These are phyloP conservation scores for Cyclotella atomus DNA, from an alignment of 108 stramenopile species.

Conservation along the genomic window DNA sequence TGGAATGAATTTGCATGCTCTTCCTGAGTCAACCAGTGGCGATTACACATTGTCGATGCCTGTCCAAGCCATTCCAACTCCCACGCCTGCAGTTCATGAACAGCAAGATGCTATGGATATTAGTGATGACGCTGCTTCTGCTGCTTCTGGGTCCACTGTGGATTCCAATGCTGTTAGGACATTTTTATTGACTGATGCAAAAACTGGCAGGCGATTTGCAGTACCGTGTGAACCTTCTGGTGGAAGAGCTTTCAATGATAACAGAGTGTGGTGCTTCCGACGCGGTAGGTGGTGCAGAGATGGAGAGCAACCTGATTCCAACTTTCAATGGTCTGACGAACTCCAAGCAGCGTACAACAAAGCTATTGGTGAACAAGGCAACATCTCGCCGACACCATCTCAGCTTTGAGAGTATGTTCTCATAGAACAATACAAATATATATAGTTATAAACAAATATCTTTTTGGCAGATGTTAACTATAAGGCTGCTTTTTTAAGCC, in stretches of 20 bases:
- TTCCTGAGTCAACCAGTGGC: slow-evolving; percentile 22
- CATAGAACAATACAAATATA: background rate
- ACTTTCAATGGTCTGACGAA: slow-evolving; percentile 86
- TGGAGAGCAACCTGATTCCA: slow-evolving; percentile 79
- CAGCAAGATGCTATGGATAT: slow-evolving; percentile 70
- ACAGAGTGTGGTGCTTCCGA: slow-evolving; percentile 86
- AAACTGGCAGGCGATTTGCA: slow-evolving; percentile 80
- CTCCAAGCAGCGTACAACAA: slow-evolving; percentile 77
- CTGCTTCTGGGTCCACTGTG: slow-evolving; percentile 5
- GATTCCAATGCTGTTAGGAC: slow-evolving; percentile 66
- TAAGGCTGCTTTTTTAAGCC: too few relatives aligned
- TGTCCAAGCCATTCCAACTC: too few relatives aligned
- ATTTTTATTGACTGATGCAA: slow-evolving; percentile 76
- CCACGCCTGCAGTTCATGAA: slow-evolving; percentile 46
- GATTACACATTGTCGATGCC: slow-evolving; percentile 2
- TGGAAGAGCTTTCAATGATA: slow-evolving; percentile 82
- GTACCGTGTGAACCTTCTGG: slow-evolving; percentile 87
- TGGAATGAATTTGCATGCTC: slow-evolving; percentile 49
- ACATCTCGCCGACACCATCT: slow-evolving; percentile 2
- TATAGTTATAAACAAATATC: too few relatives aligned
- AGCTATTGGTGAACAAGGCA: slow-evolving; percentile 52
- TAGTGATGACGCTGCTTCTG: slow-evolving; percentile 39
- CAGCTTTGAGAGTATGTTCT: background rate
- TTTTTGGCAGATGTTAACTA: too few relatives aligned
- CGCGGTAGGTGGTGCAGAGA: slow-evolving; percentile 78